Percentiles rank a stretch among this genome's conserved stretches.
Conservation (phyloP, 1,284 basidiomycete species). For the Dichomitus squalens region DNA sequence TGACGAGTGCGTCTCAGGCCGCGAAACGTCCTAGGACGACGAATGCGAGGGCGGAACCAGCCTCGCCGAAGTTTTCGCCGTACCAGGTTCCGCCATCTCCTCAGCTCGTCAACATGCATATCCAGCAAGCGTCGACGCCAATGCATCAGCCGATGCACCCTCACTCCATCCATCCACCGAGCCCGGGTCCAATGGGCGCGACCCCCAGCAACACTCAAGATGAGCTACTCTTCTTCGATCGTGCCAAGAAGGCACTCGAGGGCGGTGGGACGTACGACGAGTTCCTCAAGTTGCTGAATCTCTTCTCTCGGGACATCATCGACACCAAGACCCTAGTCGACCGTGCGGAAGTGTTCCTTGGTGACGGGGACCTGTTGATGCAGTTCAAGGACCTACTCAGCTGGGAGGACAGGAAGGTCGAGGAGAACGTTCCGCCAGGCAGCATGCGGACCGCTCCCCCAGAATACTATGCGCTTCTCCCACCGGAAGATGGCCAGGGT, state of each 20-base stretch:
- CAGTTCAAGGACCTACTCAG: conserved; percentile 90
- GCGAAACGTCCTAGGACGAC: conserved; percentile 57
- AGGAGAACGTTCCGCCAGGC: conserved; percentile 77
- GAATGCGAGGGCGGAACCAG: conserved; percentile 58
- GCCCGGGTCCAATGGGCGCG: conserved; percentile 27
- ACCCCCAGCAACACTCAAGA: conserved; percentile 55
- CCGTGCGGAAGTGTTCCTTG: conserved; percentile 79
- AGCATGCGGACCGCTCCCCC: conserved; percentile 71
- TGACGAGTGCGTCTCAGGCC: conserved; percentile 31
- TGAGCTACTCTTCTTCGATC: conserved; percentile 93
- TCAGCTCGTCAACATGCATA: conserved; percentile 25
- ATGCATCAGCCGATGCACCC: conserved; percentile 18
- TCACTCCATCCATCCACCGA: conserved; percentile 19
- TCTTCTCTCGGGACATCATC: conserved; percentile 88
- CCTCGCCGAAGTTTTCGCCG: conserved; percentile 58
- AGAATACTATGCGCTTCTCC: conserved; percentile 67
- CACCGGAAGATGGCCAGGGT: conserved; percentile 74
- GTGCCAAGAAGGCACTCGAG: conserved; percentile 80
- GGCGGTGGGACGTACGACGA: conserved; percentile 78
- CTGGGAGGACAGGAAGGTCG: conserved; percentile 70
- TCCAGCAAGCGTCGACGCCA: conserved; percentile 17
- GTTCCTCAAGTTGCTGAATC: conserved; percentile 81
- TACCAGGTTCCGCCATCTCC: conserved; percentile 44
- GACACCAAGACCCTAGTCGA: conserved; percentile 85
- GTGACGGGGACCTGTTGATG: conserved; percentile 77